A percentile compares a stretch with the other conserved stretches of the same genome.
Conservation (phyloP, 768 basidiomycete species). For the Hygrophoropsis aurantiaca region DNA sequence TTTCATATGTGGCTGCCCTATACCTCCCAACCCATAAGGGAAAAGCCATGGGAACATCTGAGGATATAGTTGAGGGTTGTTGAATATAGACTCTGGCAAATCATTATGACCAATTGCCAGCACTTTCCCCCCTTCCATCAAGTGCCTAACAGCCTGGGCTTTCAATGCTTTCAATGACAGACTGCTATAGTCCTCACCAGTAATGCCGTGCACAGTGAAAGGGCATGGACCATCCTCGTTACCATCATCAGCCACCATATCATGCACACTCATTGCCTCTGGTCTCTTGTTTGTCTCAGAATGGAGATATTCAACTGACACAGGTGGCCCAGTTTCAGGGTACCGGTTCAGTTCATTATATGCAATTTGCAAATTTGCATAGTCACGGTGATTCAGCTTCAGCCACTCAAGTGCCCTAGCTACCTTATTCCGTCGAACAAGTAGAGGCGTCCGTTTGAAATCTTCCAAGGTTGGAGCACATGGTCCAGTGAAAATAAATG, state of each 20-base stretch:
- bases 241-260: conserved; percentile 30
- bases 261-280: conserved; percentile 24
- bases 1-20: no score
- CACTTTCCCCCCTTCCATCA: no score
- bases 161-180: conserved; percentile 18
- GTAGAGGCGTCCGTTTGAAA: conserved; percentile 14
- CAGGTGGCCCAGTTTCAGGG: no score
- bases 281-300: no score
- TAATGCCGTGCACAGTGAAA: no score
- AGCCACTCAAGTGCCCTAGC: conserved; percentile 39
- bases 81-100: no score
- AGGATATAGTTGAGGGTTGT: no score
- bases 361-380: conserved; percentile 30
- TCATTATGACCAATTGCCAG: conserved; percentile 35
- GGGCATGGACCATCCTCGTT: conserved; percentile 28
- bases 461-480: no score
- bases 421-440: no score
- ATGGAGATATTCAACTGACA: no score
- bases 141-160: conserved; percentile 29
- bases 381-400: conserved; percentile 32
- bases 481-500: conserved; percentile 32
- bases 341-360: conserved; percentile 26
- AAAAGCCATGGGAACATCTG: no score
- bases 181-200: conserved; percentile 20
- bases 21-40: conserved; percentile 39